Base-by-base conservation (phyloP, 306 rosid genomes). In the Comarum palustre region DNA sequence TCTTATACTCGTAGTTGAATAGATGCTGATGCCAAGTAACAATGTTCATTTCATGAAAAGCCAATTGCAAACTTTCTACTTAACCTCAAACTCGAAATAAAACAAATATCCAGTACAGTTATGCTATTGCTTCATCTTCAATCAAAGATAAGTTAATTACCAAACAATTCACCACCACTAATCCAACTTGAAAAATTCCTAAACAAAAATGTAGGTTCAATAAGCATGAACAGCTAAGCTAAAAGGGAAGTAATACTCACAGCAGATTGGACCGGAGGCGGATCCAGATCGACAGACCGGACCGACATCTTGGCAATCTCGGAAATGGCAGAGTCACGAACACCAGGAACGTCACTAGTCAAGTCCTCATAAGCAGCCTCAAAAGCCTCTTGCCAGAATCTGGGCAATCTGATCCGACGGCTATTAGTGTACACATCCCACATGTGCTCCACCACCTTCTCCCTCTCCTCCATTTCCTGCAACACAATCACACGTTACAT, bases 401-500 rank as follows among this genome's bases (percentile, higher is more conserved):
- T 80, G 22, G 97, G 96, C 25, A 95, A 73, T 81, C 95, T 90
- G 84, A 92, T 86, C 91, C 97, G 90, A 47, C 88, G 97, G 78
- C 91, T 88, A 68, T 95, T 91, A 3, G 96, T 92, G 81, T 92
- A 95, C 51, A 95, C 90, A 63, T 90, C 95, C 97, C 99, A 95
- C 99, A 95, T 95, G 82, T 95, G 99, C 68, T 85, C 84, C 85
- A 91, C 99, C 81, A 88, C 91, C 77, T 88, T 95, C 90, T 95
- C 99, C 81, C 99, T 90, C 91, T 92, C 97, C 84, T 95, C 97
- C 99, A 95, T 91, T 81, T 91, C 99, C 99, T 95, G 75, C 17
- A 39, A 63, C 12, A 29, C 48, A 39, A 45, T 45, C 47, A 43
- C 54, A 46, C 63, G 76, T 24, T 46, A 29, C 80, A 83, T 83